These are phyloP conservation scores for Fomitiporia mediterranea DNA, from an alignment of 1,284 basidiomycete genomes.

Conservation along the genomic window DNA sequence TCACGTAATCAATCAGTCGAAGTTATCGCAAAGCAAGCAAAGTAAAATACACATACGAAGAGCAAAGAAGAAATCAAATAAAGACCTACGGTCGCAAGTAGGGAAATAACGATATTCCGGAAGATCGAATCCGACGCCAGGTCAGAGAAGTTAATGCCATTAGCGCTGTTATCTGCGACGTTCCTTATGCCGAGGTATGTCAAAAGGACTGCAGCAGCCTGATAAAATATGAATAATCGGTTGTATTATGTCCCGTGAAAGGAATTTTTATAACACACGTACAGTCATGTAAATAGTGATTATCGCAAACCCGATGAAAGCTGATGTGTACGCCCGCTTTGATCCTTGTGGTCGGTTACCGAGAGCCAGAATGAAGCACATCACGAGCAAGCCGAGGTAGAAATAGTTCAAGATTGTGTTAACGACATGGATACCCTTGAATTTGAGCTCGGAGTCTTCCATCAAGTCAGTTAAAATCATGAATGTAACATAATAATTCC, in stretches of 20 bases:
- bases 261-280: slow-evolving; percentile 25
- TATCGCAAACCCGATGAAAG: slow-evolving; percentile 78
- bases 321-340: slow-evolving; percentile 76
- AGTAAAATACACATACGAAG: slow-evolving; percentile 57
- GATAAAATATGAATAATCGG: slow-evolving; percentile 16
- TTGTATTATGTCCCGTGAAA: slow-evolving; percentile 11
- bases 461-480: slow-evolving; percentile 69
- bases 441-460: slow-evolving; percentile 55
- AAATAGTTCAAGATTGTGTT: slow-evolving; percentile 82
- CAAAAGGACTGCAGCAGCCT: slow-evolving; percentile 78
- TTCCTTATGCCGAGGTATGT: slow-evolving; percentile 75
- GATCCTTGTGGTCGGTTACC: slow-evolving; percentile 92
- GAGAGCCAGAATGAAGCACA: slow-evolving; percentile 87
- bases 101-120: slow-evolving; percentile 79
- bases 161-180: slow-evolving; percentile 42
- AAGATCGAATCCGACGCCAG: slow-evolving; percentile 78
- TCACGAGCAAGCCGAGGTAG: slow-evolving; percentile 82
- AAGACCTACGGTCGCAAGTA: slow-evolving; percentile 79
- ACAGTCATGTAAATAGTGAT: slow-evolving; percentile 93
- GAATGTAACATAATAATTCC: slow-evolving; percentile 89
- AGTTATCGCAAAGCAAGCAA: slow-evolving; percentile 7
- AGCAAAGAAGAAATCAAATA: slow-evolving; percentile 79
- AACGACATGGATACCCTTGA: slow-evolving; percentile 61
- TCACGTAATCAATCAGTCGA: slow-evolving; percentile 11
- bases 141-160: slow-evolving; percentile 45